Base-by-base conservation (phyloP, 2,329 filamentous ascomycete genomes). In the Sporothrix globosa region DNA sequence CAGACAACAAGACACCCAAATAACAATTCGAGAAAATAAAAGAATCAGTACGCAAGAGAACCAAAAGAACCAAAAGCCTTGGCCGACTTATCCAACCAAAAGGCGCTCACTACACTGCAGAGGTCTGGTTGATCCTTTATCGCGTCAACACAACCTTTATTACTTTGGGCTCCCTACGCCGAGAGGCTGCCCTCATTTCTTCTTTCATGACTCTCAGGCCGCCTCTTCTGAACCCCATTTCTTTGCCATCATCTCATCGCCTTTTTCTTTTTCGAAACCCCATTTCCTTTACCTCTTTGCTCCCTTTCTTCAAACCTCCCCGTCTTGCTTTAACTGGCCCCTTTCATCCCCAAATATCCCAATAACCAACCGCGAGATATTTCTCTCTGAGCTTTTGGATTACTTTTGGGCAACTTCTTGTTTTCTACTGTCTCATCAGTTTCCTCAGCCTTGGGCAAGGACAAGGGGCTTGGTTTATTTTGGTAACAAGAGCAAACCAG, bases 141-240 rank as follows among this genome's bases (percentile, higher is more conserved):
- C 41, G 9, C 19, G 39, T 63, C n/a, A 4, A 27, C 58, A 39
- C 21, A 27, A 14, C 24, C 44, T 50, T 50, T n/a, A 48, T 63
- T 27, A 21, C 60, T 21, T 52, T 46, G 60, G n/a, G 44, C 61
- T 24, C 21, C 44, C 21, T 63, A 34, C 6, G 10, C 58, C 39
- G 19, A 19, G 11, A 63, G 27, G 54, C 54, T 13, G 54, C 54
- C 27, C 24, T 58, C 30, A n/a, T 7, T 58, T 58, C 34, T 58
- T 65, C 17, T 65, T 44, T n/a, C 24, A 34, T 50, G 61, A 7
- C 41, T 67, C 63, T 67, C 21, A 67, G 63, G 54, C 65, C 50
- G 48, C 50, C 61, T 21, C 21, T 63, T 27, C 13, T 44, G 39
- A 63, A 46, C n/a, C 58, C 58, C 30, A 34, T 34, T 34, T 34